phyloP scores from a whole-genome alignment of 1,284 basidiomycete species.

The Sporisorium graminicola region DNA sequence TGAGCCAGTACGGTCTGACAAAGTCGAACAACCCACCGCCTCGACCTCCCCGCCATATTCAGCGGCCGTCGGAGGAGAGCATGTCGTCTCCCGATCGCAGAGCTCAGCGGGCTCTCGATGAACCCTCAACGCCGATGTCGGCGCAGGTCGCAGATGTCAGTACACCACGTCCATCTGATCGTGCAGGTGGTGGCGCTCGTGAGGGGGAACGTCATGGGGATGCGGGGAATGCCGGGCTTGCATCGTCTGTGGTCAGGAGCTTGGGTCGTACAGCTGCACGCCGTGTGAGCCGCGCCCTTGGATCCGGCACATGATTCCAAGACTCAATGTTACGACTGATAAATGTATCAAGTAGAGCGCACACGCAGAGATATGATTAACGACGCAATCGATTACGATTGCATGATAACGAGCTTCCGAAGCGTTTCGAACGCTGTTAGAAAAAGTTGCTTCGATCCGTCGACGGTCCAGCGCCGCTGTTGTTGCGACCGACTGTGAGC shows the following conservation, averaged over 20 bases:
- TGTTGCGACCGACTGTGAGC: background rate
- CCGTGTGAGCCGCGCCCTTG: conserved; percentile 33
- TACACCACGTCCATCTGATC: conserved; percentile 19
- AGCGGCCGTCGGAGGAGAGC: conserved; percentile 30
- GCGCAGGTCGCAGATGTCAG: conserved; percentile 7
- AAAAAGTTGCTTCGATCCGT: conserved; percentile 30
- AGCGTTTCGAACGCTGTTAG: too few relatives aligned
- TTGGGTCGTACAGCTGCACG: conserved; percentile 32
- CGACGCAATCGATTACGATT: background rate
- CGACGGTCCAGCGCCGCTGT: conserved; percentile 8
- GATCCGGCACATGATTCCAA: conserved; percentile 1
- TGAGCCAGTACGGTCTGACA: conserved; percentile 27
- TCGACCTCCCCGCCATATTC: conserved; percentile 31
- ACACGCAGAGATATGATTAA: background rate
- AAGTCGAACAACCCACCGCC: conserved; percentile 34
- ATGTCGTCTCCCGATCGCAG: conserved; percentile 13
- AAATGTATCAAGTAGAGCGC: background rate
- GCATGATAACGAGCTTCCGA: background rate
- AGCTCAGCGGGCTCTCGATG: background rate
- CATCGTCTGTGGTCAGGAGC: conserved; percentile 16
- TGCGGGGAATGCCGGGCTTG: background rate
- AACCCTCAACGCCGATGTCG: conserved; percentile 20
- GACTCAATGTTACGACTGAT: background rate
- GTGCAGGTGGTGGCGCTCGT: background rate
- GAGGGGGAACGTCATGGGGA: background rate